Conservation (phyloP, 2,329 filamentous ascomycete genomes). For the Sporothrix phasma region DNA sequence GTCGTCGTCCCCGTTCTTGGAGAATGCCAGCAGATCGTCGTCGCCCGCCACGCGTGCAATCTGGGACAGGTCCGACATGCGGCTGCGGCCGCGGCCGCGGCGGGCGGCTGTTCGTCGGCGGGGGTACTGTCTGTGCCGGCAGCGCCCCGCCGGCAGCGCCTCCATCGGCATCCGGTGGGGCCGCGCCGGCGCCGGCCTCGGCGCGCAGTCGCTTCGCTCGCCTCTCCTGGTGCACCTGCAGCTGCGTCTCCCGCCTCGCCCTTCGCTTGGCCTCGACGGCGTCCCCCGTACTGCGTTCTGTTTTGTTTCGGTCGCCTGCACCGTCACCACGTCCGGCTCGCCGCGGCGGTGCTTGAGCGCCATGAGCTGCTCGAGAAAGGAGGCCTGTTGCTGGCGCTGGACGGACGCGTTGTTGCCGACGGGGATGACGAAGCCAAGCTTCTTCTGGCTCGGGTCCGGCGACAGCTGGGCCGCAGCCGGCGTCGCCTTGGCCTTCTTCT, state of each 20-base stretch:
- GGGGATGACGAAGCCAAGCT: conserved; percentile 19
- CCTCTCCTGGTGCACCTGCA: conserved; percentile 1
- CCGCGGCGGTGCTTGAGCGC: conserved; percentile 19
- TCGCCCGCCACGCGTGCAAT: background rate
- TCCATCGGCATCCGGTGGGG: too few relatives aligned
- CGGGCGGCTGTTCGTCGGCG: background rate
- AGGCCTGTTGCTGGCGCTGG: conserved; percentile 18
- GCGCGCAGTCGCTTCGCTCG: background rate
- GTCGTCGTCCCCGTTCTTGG: background rate
- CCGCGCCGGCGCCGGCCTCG: too few relatives aligned
- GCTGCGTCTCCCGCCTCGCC: background rate
- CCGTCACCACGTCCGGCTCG: conserved; percentile 21
- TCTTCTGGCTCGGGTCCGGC: background rate
- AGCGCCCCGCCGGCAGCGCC: too few relatives aligned
- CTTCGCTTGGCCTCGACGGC: conserved; percentile 11
- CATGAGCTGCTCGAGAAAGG: conserved; percentile 21
- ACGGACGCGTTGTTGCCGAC: conserved; percentile 15
- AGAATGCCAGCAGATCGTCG: background rate
- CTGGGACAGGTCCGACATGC: background rate
- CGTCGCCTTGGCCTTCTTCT: background rate
- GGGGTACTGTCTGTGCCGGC: background rate
- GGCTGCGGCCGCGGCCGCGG: background rate
- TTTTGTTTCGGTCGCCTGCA: conserved; percentile 17
- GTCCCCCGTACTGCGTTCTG: conserved; percentile 10
- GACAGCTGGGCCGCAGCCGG: background rate